Evolutionary conservation across 1,284 basidiomycete genomes (phyloP), one percentile per base, ranked within the genome.

Genomic region (Ustilago lituana): DNA sequence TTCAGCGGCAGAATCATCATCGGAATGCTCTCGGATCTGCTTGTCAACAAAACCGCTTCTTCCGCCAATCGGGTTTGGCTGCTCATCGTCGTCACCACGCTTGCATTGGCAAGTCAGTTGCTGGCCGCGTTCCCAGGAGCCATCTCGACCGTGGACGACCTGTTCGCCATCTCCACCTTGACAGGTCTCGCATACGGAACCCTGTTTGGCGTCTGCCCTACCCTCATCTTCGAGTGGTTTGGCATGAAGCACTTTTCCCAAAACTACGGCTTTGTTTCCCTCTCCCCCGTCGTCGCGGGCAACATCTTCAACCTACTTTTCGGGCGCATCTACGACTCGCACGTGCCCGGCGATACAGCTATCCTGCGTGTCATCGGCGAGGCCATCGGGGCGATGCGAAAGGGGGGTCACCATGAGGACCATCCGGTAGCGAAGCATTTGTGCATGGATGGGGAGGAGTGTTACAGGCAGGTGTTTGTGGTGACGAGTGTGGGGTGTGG

Each of bases 241-340:
- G 92, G 93, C 6, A 84, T 93, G 79, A 83, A 89, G 88, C 89
- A 89, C 74, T 89, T 91, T 74, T 88, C 88, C 3, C 89, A 93
- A 83, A 95, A 94, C 81, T 94, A 89, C 89, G 93, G 93, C 15
- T 91, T 87, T 78, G 85, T 90, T 24, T 88, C 87, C 7, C 83
- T 93, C 17, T 87, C 90, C 0, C 92, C 93, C 1, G 86, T 93
- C 56, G 45, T 93, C 2, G 91, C 90, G 7, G 91, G 91, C 0
- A 95, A 94, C 83, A 48, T 92, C 1, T 92, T 94, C 83, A 93
- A 92, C 36, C 77, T 94, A 35, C 84, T 90, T 37, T 95, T 94
- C 76, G 93, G 93, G 0, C 84, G 84, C 36, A 57, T 76, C 24
- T 76, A 74, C 33, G 75, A 77, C 22, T 37, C 38, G 14, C 71